Evolutionary conservation across 495 filamentous ascomycete species (phyloP).

Genomic region (Talaromyces thailandensis): DNA sequence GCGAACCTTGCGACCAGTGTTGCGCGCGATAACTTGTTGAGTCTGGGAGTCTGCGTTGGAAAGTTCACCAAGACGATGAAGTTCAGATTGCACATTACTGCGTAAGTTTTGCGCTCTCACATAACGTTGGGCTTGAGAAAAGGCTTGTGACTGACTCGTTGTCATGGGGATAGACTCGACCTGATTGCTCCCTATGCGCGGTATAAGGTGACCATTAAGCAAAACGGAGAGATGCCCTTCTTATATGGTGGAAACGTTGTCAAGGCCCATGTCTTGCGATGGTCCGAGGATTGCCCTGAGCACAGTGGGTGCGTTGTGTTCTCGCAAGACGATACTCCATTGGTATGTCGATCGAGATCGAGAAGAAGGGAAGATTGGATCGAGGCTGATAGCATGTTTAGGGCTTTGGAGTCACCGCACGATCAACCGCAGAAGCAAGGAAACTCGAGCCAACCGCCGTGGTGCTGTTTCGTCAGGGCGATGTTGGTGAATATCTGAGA

Average conservation of each 20-base stretch:
- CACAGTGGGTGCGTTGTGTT: conserved; percentile 34
- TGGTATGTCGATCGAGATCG: conserved; percentile 32
- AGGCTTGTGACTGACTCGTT: neutral
- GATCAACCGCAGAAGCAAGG: conserved; percentile 72
- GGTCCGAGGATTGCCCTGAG: conserved; percentile 68
- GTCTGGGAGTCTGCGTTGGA: conserved; percentile 76
- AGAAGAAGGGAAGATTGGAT: neutral
- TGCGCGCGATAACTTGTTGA: conserved; percentile 67
- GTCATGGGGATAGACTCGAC: conserved; percentile 38
- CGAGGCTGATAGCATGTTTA: conserved; percentile 11
- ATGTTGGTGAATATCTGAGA: conserved; percentile 86
- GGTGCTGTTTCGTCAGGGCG: conserved; percentile 74
- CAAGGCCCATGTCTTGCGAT: conserved; percentile 86
- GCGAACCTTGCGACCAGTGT: conserved; percentile 86
- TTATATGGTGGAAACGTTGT: conserved; percentile 84
- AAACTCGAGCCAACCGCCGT: conserved; percentile 84
- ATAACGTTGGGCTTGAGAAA: conserved; percentile 21
- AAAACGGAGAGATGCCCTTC: conserved; percentile 89
- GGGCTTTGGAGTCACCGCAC: conserved; percentile 77
- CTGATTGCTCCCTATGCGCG: conserved; percentile 81
- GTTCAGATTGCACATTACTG: conserved; percentile 30
- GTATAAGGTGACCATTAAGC: conserved; percentile 91
- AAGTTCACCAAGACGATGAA: conserved; percentile 49
- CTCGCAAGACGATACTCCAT: conserved; percentile 33
- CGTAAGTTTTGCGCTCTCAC: conserved; percentile 4